Evolutionary conservation across 2,329 filamentous ascomycete genomes (phyloP), one percentile per base, ranked within the genome.

Genomic region (Arthrobotrys conoides): DNA sequence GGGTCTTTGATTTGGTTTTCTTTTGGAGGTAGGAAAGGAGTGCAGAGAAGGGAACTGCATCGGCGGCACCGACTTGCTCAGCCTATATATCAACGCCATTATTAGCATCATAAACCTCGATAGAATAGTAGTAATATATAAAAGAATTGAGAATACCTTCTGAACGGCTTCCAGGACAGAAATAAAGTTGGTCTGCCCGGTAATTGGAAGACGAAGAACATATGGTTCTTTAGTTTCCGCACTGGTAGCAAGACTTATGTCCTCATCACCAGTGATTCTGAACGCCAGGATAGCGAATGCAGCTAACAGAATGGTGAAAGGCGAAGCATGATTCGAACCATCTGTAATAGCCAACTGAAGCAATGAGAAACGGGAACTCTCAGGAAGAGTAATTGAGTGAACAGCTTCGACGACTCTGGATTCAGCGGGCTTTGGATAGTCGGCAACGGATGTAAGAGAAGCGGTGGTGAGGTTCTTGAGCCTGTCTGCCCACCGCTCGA

Each of bases 201-300:
- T 83, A 80, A 87, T 83, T 44, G 85, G 84, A 12, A 86, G 82
- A 63, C 86, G 83, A 16, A 87, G 81, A 71, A 87, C 85, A 76
- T 87, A 86, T 51, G 85, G 84, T 53, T 85, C 84, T 33, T 85
- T 85, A 80, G 86, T 85, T 51, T 85, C 84, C 9, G 82, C 83
- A 72, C 84, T 86, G 53, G 86, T 86, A 41, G 85, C 86, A 69
- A 87, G 82, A 38, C 85, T 85, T 76, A 87, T 86, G 80, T 87
- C 86, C 79, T 87, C 86, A 76, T 87, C 86, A 18, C 86, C 86
- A 14, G 86, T 87, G 80, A 87, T 82, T 76, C 86, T 84, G 76
- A 84, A 84, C 22, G 86, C 85, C 53, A 87, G 82, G 63, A 86
- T 83, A 1, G 86, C 83, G 57, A 86, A 85, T 20, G 86, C 85